Evolutionary conservation across 2,329 filamentous ascomycete species (phyloP).

Genomic region (Fusarium sp.): DNA sequence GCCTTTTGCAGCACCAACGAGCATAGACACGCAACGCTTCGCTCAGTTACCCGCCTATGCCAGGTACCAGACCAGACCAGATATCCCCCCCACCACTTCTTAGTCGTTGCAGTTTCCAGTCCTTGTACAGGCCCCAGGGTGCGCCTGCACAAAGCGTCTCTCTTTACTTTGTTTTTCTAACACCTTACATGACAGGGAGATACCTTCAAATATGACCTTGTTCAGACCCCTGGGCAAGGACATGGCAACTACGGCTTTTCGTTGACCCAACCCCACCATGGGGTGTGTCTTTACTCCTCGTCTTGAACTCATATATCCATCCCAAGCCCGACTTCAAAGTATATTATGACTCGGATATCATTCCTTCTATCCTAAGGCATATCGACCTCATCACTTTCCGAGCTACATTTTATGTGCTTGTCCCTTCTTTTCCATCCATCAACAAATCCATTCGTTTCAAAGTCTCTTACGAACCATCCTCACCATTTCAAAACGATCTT

Average conservation of each 20-base stretch:
- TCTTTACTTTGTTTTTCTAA: conserved; percentile 56
- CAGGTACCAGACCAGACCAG: conserved; percentile 24
- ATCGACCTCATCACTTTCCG: conserved; percentile 14
- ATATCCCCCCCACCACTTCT: conserved; percentile 36
- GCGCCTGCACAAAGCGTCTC: conserved; percentile 36
- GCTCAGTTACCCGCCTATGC: conserved; percentile 35
- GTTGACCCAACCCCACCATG: conserved; percentile 39
- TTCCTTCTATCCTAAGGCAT: conserved; percentile 18
- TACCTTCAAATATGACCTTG: conserved; percentile 38
- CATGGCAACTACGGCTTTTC: conserved; percentile 39
- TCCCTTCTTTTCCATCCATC: conserved; percentile 19
- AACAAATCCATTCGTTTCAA: conserved; percentile 9
- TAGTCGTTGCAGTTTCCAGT: conserved; percentile 42
- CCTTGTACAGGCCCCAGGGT: conserved; percentile 42
- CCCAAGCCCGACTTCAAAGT: conserved; percentile 36
- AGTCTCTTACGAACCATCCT: conserved; percentile 10
- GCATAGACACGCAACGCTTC: conserved; percentile 46
- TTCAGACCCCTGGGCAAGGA: conserved; percentile 44
- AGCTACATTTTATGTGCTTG: conserved; percentile 19
- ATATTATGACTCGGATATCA: conserved; percentile 23
- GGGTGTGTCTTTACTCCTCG: conserved; percentile 35
- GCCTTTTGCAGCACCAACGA: conserved; percentile 41
- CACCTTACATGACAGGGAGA: conserved; percentile 39
- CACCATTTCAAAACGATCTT: conserved; percentile 9
- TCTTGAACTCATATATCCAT: conserved; percentile 46